Conservation (phyloP, 371 early-diverging fungal genomes). For the Actinomortierella wolfii region DNA sequence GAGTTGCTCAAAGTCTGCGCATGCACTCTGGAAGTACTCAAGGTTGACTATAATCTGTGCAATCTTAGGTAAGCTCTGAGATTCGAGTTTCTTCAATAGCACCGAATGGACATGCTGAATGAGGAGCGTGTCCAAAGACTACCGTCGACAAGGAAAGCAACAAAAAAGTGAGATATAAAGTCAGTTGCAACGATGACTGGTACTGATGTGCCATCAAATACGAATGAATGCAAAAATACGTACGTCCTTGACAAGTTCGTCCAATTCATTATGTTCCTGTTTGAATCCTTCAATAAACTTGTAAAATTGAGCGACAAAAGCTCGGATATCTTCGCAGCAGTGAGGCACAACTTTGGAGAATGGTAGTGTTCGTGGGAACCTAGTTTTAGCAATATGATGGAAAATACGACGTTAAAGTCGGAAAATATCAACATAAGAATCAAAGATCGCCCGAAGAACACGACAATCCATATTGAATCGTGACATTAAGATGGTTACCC, state of each 20-base stretch:
- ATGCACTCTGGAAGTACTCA: conserved; percentile 79
- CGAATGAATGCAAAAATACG: too few relatives aligned
- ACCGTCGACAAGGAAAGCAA: conserved; percentile 5
- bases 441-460: neutral
- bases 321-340: conserved; percentile 71
- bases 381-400: conserved; percentile 22
- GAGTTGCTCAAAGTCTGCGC: conserved; percentile 78
- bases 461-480: too few relatives aligned
- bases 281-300: conserved; percentile 85
- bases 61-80: conserved; percentile 73
- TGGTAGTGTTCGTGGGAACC: conserved; percentile 81
- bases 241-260: conserved; percentile 84
- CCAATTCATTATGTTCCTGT: conserved; percentile 85
- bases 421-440: neutral
- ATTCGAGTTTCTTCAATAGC: conserved; percentile 66
- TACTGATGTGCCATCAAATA: too few relatives aligned
- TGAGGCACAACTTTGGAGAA: conserved; percentile 84
- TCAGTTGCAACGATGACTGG: neutral
- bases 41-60: conserved; percentile 85
- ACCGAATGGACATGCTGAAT: conserved; percentile 77
- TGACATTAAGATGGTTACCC: too few relatives aligned
- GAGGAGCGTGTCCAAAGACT: conserved; percentile 81
- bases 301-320: conserved; percentile 82
- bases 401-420: neutral
- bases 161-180: neutral